Evolutionary conservation across 2,329 filamentous ascomycete genomes (phyloP).

Genomic region (Fusarium avenaceum): DNA sequence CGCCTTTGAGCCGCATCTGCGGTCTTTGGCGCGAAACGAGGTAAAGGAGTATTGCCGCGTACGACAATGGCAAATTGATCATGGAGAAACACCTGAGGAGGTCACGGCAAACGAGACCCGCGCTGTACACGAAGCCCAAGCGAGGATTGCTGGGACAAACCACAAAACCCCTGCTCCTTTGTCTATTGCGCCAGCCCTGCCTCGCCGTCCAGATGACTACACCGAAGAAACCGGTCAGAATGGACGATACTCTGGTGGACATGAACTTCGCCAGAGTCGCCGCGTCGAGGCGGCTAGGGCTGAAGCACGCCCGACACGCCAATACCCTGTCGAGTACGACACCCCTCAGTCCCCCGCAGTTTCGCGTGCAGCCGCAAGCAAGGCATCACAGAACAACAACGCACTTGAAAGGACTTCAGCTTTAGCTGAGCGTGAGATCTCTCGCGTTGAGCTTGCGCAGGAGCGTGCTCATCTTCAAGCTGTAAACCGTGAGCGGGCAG

Average conservation of each 20-base stretch:
- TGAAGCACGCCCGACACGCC: slow-evolving; percentile 48
- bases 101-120: slow-evolving; percentile 64
- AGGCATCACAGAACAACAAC: slow-evolving; percentile 46
- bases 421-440: slow-evolving; percentile 66
- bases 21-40: slow-evolving; percentile 64
- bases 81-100: slow-evolving; percentile 64
- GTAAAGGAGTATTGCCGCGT: slow-evolving; percentile 75
- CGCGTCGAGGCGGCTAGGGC: slow-evolving; percentile 53
- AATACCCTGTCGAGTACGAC: slow-evolving; percentile 45
- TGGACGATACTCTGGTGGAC: slow-evolving; percentile 48
- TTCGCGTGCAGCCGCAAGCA: slow-evolving; percentile 36
- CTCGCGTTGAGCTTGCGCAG: slow-evolving; percentile 65
- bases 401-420: slow-evolving; percentile 63
- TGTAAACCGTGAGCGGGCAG: slow-evolving; percentile 57
- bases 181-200: slow-evolving; percentile 44
- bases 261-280: slow-evolving; percentile 61
- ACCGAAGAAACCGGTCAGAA: slow-evolving; percentile 33
- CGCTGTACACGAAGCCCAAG: slow-evolving; percentile 66
- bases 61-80: slow-evolving; percentile 70
- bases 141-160: slow-evolving; percentile 55
- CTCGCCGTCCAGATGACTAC: slow-evolving; percentile 40
- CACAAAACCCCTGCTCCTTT: slow-evolving; percentile 46
- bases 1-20: slow-evolving; percentile 68
- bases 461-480: slow-evolving; percentile 65
- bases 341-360: slow-evolving; percentile 37